Evolutionary conservation across 345 rosid genomes (phyloP), one percentile per base, ranked within the genome.

Genomic region (Hirschfeldia incana): DNA sequence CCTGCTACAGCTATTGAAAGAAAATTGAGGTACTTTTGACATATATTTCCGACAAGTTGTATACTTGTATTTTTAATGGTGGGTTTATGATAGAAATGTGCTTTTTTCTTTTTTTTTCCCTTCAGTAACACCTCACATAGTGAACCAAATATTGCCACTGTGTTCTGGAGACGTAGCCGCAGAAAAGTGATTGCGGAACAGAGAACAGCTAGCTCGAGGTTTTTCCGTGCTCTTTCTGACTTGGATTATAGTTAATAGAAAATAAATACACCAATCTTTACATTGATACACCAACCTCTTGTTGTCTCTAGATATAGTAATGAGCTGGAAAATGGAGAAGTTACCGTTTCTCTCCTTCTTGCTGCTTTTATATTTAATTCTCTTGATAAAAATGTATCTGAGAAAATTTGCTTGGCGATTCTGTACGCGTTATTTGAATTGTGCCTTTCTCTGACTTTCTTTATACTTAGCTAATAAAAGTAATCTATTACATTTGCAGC

Each of bases 191-290:
- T 93, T 85, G 91, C 92, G 30, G 98, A 96, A 81, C 98, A 90
- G 83, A 86, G 95, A 84, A 96, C 98, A 77, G 95, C 97, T 74
- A 96, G 97, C 87, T 96, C 99, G 75, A 93, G 99, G 97, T 93
- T 85, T 74, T 68, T 63, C 65, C 39, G 44, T 78, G 73, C 77
- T 76, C 76, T 72, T 77, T 79, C 28, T 75, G 28, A 70, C 39
- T 67, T 68, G 72, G 44, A 72, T 78, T 69, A 12, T 36, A 21
- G 57, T 39, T 53, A 29, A 37, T 11, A 27, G 1, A 5, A 37
- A 66, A 1, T 28, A 66, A 58, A 30, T 44, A 69, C 26, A 21
- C 34, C 15, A 51, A 29, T 61, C 16, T 15, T 28, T 39, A 32
- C 60, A 37, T 30, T 46, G 67, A n/a, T 16, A 36, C 46, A 21